phyloP scores from a whole-genome alignment of 768 basidiomycete genomes.

The Lactarius deliciosus region DNA sequence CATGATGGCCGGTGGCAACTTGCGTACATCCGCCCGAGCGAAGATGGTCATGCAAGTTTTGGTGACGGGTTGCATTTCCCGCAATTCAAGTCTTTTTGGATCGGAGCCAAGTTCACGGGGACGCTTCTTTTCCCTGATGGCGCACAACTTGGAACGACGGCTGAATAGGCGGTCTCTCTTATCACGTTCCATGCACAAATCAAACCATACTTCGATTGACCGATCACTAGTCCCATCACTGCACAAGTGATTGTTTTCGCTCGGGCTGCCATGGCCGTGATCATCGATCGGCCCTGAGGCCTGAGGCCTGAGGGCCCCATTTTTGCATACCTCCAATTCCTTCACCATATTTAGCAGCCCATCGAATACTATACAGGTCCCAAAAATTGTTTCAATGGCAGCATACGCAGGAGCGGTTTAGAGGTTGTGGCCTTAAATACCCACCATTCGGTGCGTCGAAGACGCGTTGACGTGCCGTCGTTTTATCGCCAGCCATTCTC shows the following conservation, averaged over 20 bases:
- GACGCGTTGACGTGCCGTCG: not conserved
- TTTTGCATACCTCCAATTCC: no score
- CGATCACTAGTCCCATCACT: not conserved
- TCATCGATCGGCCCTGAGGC: no score
- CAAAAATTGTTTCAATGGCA: no score
- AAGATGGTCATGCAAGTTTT: conserved; percentile 3
- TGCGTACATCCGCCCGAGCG: conserved; percentile 20
- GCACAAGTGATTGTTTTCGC: not conserved
- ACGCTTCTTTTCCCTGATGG: not conserved
- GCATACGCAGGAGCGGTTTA: no score
- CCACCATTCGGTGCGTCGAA: no score
- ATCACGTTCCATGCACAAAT: not conserved
- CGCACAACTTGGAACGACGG: not conserved
- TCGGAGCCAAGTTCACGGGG: conserved; percentile 24
- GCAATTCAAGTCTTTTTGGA: conserved; percentile 8
- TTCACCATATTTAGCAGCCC: no score
- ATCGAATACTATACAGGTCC: no score
- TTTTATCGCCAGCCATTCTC: not conserved
- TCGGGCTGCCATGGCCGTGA: no score
- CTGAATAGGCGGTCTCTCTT: not conserved
- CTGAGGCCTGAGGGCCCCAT: no score
- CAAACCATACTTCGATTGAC: not conserved
- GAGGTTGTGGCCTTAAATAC: no score
- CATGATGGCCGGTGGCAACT: conserved; percentile 17
- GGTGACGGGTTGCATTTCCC: conserved; percentile 26